Evolutionary conservation across 176 grass and related monocot species (phyloP).

Genomic region (Ampelocalamus luodianensis): DNA sequence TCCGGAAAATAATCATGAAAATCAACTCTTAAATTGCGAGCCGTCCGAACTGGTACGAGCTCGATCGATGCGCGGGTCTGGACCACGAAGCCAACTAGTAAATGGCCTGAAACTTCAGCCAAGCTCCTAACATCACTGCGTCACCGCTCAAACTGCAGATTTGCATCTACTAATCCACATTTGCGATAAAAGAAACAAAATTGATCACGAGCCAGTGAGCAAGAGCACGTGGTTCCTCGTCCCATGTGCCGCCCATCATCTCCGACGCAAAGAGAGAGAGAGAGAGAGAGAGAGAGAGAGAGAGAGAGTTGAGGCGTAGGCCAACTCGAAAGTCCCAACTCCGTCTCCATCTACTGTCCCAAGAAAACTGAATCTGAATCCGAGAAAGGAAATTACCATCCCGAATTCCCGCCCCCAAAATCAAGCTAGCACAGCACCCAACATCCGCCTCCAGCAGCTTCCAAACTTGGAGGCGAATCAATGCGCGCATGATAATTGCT

Average conservation of each 20-base stretch:
- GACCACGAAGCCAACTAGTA: background rate
- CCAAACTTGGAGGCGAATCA: background rate
- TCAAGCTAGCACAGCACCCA: background rate
- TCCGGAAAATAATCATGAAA: background rate
- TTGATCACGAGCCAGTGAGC: background rate
- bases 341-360: background rate
- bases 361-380: background rate
- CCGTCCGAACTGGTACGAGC: background rate
- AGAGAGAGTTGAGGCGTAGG: background rate
- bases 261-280: too few relatives aligned
- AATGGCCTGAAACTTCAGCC: background rate
- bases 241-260: constrained; percentile 31
- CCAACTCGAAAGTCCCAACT: constrained; percentile 18
- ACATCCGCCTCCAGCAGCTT: background rate
- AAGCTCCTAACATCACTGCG: background rate
- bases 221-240: constrained; percentile 6
- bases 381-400: too few relatives aligned
- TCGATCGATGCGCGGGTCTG: background rate
- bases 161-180: background rate
- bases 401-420: background rate
- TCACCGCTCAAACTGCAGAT: background rate
- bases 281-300: background rate
- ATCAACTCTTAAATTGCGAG: background rate
- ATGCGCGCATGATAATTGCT: background rate
- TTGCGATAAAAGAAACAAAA: background rate